phyloP scores from a whole-genome alignment of 768 basidiomycete species.

The Russula emetica region DNA sequence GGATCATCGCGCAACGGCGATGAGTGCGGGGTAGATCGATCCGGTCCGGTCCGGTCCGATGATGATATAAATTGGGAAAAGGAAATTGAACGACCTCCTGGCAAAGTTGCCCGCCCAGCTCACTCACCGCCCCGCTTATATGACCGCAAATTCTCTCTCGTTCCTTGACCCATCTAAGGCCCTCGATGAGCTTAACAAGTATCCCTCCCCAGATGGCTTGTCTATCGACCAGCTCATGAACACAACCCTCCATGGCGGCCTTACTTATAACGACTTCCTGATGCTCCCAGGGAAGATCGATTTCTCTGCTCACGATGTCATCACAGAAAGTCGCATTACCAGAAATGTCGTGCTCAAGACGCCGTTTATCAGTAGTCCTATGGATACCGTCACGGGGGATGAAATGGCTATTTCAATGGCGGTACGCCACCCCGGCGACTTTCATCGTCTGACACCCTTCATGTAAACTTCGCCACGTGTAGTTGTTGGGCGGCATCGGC shows the following conservation, averaged over 20 bases:
- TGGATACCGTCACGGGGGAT: slow-evolving; percentile 98
- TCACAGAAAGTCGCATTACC: slow-evolving; percentile 82
- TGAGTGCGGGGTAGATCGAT: neutral
- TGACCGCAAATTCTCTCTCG: neutral
- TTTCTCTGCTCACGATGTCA: slow-evolving; percentile 77
- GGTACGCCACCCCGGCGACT: slow-evolving; percentile 43
- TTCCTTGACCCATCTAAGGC: slow-evolving; percentile 47
- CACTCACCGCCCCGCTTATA: neutral
- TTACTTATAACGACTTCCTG: slow-evolving; percentile 98
- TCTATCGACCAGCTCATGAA: slow-evolving; percentile 84
- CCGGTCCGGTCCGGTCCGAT: neutral
- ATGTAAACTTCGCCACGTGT: slow-evolving; percentile 21
- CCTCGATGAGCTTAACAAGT: slow-evolving; percentile 68
- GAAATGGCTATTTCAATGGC: slow-evolving; percentile 93
- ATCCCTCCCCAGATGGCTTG: slow-evolving; percentile 75
- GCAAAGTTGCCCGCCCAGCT: slow-evolving; percentile 20
- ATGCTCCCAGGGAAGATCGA: slow-evolving; percentile 93
- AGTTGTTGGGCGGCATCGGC: slow-evolving; percentile 93
- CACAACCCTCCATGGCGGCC: slow-evolving; percentile 77
- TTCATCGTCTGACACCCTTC: slow-evolving; percentile 5
- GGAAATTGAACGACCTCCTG: neutral
- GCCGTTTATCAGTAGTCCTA: slow-evolving; percentile 95
- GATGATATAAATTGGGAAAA: neutral
- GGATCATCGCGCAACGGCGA: too few species aligned
- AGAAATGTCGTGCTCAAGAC: slow-evolving; percentile 90